Evolutionary conservation across 1,284 basidiomycete genomes (phyloP), one percentile per base, ranked within the genome.

Genomic region (Phaffia rhodozyma): DNA sequence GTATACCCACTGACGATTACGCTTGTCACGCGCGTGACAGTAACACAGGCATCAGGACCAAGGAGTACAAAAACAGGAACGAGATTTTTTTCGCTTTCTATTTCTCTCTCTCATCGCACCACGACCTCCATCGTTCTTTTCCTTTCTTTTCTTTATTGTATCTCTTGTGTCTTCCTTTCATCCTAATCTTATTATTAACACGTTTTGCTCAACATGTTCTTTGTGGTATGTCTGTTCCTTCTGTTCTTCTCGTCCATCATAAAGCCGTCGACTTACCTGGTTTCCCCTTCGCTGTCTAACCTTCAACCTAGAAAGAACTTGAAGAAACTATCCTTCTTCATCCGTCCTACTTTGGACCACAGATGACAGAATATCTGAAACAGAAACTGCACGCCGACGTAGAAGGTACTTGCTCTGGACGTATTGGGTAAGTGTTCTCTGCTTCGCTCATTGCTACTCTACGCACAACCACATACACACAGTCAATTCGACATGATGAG

Each of bases 311-410:
- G 90, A 94, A 96, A 82, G 86, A 92, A 74, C 83, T 97, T 38
- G 90, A 89, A 32, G 91, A 97, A 76, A 92, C 91, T 5, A 94
- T 97, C 73, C 85, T 93, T 60, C 82, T 98, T 30, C 94, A 97
- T 75, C 94, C 94, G 20, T 97, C 93, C 27, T 98, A 94, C 78
- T 98, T 97, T 74, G 94, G 94, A 20, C 91, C 94, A 6, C 86
- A 89, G 67, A 92, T 97, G 84, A 83, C 90, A 66, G 87, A 89
- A 69, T 96, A 91, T 77, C 83, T 98, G 66, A 85, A 91, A 73
- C 86, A 86, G 63, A 96, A 97, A 76, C 82, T 98, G 29, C 91
- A 93, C 73, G 85, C 90, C 25, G 93, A 97, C 74, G 93, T 97
- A 66, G 94, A 98, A 76, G 94, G 94, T 48, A 97, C 93, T 58